Conservation (phyloP, 139 green algal species). For the Picochlorum sp. region DNA sequence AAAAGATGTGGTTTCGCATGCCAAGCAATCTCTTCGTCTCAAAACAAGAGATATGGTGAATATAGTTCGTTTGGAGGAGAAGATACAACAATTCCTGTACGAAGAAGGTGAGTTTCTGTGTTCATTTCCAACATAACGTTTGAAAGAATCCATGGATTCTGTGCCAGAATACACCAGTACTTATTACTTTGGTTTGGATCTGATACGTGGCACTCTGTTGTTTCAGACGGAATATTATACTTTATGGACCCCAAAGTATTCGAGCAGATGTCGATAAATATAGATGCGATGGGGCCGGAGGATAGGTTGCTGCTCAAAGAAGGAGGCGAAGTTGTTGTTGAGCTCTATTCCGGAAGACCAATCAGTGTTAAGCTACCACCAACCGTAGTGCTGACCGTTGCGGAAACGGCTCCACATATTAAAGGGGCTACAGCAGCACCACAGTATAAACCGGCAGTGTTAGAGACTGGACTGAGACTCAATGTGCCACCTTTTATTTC, state of each 20-base stretch:
- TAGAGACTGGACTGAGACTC: constrained; percentile 8
- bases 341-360: not conserved
- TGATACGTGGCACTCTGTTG: no score
- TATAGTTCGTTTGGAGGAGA: constrained; percentile 21
- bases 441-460: constrained; percentile 17
- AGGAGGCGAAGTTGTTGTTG: not conserved
- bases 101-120: constrained; percentile 19
- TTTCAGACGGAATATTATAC: no score
- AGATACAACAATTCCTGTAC: constrained; percentile 27
- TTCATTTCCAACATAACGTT: constrained; percentile 29
- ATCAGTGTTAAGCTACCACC: not conserved
- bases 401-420: constrained; percentile 14
- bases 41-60: constrained; percentile 31
- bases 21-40: constrained; percentile 17
- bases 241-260: no score
- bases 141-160: no score
- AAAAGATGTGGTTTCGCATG: constrained; percentile 21
- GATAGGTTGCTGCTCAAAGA: not conserved
- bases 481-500: constrained; percentile 26
- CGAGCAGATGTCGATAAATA: not conserved
- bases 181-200: no score
- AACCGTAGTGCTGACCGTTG: not conserved
- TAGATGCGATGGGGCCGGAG: not conserved
- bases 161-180: no score
- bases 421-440: constrained; percentile 19